These are phyloP conservation scores for Hemileia vastatrix DNA, from an alignment of 1,284 basidiomycete species.

Conservation along the genomic window DNA sequence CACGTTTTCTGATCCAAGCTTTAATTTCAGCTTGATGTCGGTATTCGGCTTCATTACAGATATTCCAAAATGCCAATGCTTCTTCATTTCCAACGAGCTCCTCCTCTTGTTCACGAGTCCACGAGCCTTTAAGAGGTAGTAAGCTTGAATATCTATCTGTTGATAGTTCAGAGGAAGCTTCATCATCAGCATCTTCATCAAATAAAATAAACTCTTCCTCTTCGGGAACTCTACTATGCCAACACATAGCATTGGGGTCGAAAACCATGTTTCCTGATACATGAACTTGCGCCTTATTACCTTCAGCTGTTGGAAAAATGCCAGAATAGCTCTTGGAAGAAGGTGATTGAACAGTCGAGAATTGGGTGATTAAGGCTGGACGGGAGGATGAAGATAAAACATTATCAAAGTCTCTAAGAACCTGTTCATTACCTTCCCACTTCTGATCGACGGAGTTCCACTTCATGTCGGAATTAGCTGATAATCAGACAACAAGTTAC, in stretches of 20 bases:
- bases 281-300: slow-evolving; percentile 44
- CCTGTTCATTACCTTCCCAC: slow-evolving; percentile 94
- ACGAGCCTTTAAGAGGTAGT: slow-evolving; percentile 41
- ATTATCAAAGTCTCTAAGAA: slow-evolving; percentile 77
- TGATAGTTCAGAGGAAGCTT: slow-evolving; percentile 51
- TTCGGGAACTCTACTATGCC: slow-evolving; percentile 66
- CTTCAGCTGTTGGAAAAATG: slow-evolving; percentile 53
- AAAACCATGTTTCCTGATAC: slow-evolving; percentile 97
- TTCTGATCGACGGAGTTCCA: slow-evolving; percentile 81
- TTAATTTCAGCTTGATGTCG: slow-evolving; percentile 70
- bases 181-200: slow-evolving; percentile 44
- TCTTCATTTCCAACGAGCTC: slow-evolving; percentile 51
- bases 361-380: slow-evolving; percentile 88
- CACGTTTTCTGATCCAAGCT: slow-evolving; percentile 53
- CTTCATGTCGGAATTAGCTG: slow-evolving; percentile 87
- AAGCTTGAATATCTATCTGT: slow-evolving; percentile 58
- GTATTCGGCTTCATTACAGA: slow-evolving; percentile 64
- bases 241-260: slow-evolving; percentile 84
- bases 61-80: slow-evolving; percentile 59
- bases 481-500: slow-evolving; percentile 24
- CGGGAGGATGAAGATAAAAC: slow-evolving; percentile 69
- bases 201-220: slow-evolving; percentile 90
- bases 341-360: slow-evolving; percentile 48
- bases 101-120: slow-evolving; percentile 43
- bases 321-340: slow-evolving; percentile 55